Conservation (phyloP, 805 yeast genomes). For the Sugiyamaella chiloensis region DNA sequence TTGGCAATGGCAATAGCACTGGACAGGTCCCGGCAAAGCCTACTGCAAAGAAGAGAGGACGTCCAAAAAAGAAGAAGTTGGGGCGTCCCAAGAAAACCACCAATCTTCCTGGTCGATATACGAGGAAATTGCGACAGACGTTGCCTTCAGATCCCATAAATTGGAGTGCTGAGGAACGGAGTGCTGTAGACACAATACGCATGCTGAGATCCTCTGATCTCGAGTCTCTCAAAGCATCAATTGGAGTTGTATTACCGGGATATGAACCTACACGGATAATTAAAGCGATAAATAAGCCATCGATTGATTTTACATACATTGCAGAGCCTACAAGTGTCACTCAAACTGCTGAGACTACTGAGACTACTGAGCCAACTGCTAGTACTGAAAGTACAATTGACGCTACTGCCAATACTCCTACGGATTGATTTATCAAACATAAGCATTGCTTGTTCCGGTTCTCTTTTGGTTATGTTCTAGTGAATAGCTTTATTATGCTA, state of each 20-base stretch:
- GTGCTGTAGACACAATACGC: conserved; percentile 2
- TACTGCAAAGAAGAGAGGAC: neutral
- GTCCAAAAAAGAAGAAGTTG: neutral
- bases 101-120: neutral
- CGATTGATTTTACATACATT: too few relatives aligned
- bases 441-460: too few relatives aligned
- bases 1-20: neutral
- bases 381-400: too few relatives aligned
- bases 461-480: too few relatives aligned
- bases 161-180: conserved; percentile 11
- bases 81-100: conserved; percentile 1
- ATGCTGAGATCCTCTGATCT: neutral
- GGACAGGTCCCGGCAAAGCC: neutral
- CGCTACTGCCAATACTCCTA: too few relatives aligned
- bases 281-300: conserved; percentile 2
- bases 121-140: neutral
- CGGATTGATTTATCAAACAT: too few relatives aligned
- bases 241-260: conserved; percentile 9
- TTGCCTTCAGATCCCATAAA: neutral
- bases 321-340: too few relatives aligned
- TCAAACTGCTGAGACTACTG: too few relatives aligned
- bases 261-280: conserved; percentile 8
- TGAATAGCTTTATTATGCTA: conserved; percentile 21
- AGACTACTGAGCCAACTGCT: too few relatives aligned
- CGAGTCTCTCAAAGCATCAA: neutral